A percentile compares a stretch with the other conserved stretches of the same genome.
phyloP scores from a whole-genome alignment of 2,329 filamentous ascomycete species.

The Ophiocordyceps camponoti-saundersi region DNA sequence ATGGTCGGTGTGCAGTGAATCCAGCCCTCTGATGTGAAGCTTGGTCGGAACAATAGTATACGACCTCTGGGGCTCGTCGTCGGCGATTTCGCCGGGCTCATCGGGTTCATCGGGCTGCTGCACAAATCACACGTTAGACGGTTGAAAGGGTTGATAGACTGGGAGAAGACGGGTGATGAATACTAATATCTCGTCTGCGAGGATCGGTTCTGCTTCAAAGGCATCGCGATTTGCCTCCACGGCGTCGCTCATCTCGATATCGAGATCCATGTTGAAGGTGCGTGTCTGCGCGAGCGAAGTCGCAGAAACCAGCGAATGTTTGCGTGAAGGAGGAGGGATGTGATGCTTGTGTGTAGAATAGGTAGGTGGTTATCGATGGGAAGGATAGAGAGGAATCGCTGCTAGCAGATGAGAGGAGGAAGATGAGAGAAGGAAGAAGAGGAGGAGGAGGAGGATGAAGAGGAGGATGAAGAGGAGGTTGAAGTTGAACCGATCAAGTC shows the following conservation, averaged over 20 bases:
- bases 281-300: neutral
- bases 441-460: no score
- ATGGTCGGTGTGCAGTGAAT: constrained; percentile 64
- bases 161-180: neutral
- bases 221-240: constrained; percentile 17
- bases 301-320: no score
- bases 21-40: constrained; percentile 70
- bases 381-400: no score
- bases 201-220: constrained; percentile 10
- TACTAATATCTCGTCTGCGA: constrained; percentile 20
- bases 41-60: constrained; percentile 30
- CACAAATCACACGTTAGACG: neutral
- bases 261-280: constrained; percentile 39
- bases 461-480: no score
- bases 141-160: neutral
- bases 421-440: no score
- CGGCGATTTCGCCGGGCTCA: constrained; percentile 20
- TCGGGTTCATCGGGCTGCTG: constrained; percentile 19
- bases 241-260: constrained; percentile 56
- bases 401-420: no score
- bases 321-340: no score
- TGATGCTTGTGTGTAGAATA: no score
- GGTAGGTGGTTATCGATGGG: no score
- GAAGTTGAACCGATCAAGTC: no score
- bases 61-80: constrained; percentile 12